phyloP scores from a whole-genome alignment of 257 asterid genomes.

The Primulina huaijiensis region DNA sequence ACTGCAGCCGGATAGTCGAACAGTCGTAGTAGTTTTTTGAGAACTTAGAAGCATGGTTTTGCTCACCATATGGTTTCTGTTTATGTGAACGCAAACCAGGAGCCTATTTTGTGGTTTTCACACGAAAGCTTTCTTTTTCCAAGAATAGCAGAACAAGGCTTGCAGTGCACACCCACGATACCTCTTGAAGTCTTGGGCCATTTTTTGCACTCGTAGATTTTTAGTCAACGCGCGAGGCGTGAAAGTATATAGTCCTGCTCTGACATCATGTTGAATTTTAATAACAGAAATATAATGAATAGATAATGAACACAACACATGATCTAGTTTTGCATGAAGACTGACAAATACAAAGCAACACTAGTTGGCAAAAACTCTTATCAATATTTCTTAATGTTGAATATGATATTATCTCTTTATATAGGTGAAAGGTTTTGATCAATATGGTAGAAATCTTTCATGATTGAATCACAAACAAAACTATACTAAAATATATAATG shows the following conservation, averaged over 20 bases:
- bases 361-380: not conserved
- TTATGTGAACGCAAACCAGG: not conserved
- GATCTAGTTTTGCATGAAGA: not conserved
- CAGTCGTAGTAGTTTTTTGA: too few relatives aligned
- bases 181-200: not conserved
- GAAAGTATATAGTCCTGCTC: not conserved
- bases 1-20: too few relatives aligned
- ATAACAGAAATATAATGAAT: not conserved
- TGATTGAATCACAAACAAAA: not conserved
- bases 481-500: too few relatives aligned
- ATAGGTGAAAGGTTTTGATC: too few relatives aligned
- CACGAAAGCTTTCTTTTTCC: not conserved
- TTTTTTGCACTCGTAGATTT: not conserved
- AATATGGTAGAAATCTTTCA: not conserved
- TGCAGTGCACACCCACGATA: not conserved
- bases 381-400: not conserved
- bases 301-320: not conserved
- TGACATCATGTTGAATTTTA: too few relatives aligned
- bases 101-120: not conserved
- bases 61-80: too few relatives aligned
- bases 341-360: not conserved
- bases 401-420: too few relatives aligned
- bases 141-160: not conserved
- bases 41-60: too few relatives aligned
- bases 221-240: not conserved